phyloP scores from a whole-genome alignment of 1,139 yeast genomes.

The Pichia norvegensis region DNA sequence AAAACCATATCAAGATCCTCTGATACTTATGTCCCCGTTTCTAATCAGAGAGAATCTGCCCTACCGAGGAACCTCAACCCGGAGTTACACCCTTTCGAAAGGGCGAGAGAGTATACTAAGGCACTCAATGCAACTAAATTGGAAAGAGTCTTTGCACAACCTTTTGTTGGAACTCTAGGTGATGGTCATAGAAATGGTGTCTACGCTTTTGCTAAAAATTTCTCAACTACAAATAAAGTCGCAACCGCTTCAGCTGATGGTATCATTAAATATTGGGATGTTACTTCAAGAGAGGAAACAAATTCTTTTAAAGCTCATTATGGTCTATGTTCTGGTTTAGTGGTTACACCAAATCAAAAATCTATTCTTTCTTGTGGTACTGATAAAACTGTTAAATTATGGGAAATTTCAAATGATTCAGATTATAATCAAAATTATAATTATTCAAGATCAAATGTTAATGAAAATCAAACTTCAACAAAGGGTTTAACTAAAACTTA shows the following conservation, averaged over 20 bases:
- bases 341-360: conserved; percentile 63
- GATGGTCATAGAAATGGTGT: conserved; percentile 94
- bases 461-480: conserved; percentile 24
- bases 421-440: conserved; percentile 18
- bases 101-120: conserved; percentile 92
- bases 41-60: conserved; percentile 81
- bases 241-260: conserved; percentile 98
- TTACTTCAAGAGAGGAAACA: conserved; percentile 64
- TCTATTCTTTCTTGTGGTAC: conserved; percentile 75
- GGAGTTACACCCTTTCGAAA: conserved; percentile 91
- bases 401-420: conserved; percentile 52
- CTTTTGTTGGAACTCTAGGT: conserved; percentile 92
- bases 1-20: conserved; percentile 87
- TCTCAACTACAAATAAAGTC: conserved; percentile 56
- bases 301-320: conserved; percentile 82
- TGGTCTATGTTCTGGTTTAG: conserved; percentile 82
- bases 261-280: conserved; percentile 86
- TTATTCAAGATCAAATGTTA: conserved; percentile 23
- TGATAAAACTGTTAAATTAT: conserved; percentile 81
- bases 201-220: conserved; percentile 80
- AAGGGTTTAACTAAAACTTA: conserved; percentile 65
- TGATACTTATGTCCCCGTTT: conserved; percentile 85
- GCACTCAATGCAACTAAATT: conserved; percentile 93
- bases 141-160: conserved; percentile 96
- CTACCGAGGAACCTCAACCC: conserved; percentile 89